Evolutionary conservation across 179 eudicot species (phyloP), one percentile per base, ranked within the genome.

Genomic region (Spergularia azorica): DNA sequence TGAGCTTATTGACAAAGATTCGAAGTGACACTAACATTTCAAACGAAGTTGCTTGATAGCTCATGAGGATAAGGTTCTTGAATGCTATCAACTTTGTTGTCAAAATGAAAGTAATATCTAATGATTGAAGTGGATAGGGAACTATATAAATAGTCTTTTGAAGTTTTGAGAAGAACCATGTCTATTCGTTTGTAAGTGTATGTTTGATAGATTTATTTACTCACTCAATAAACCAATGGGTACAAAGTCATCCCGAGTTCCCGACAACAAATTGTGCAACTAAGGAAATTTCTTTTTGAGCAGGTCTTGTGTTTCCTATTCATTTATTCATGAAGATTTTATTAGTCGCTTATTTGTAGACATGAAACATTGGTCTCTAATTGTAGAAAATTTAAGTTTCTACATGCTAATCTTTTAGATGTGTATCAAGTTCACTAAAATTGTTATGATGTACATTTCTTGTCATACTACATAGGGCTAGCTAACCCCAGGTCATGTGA

Each of bases 271-370:
- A 62, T 64, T 63, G 67, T 59, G 76, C 81, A 78, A 70, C 16
- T 71, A 17, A 61, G 82, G 54, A 71, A 61, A 56, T 84, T 77
- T 55, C 81, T 84, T 32, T 78, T 84, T 78, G 84, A 84, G 36
- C 79, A 84, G 86, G 86, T 84, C 69, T 76, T 61, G 60, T 80
- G 60, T 51, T 63, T 76, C 54, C 36, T 67, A 26, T 72, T 72
- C 60, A 54, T n/a, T n/a, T n/a, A n/a, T n/a, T n/a, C n/a, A n/a
- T n/a, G n/a, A n/a, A n/a, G n/a, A n/a, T n/a, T 26, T 43, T 36
- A n/a, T n/a, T n/a, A n/a, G n/a, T n/a, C n/a, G n/a, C n/a, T n/a
- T n/a, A 20, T 46, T 57, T 52, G 78, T 54, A 21, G 18, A 46
- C n/a, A 26, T 59, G 9, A n/a, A n/a, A n/a, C n/a, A n/a, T n/a